Base-by-base conservation (phyloP, 2,329 filamentous ascomycete genomes). In the Colletotrichum incanum region DNA sequence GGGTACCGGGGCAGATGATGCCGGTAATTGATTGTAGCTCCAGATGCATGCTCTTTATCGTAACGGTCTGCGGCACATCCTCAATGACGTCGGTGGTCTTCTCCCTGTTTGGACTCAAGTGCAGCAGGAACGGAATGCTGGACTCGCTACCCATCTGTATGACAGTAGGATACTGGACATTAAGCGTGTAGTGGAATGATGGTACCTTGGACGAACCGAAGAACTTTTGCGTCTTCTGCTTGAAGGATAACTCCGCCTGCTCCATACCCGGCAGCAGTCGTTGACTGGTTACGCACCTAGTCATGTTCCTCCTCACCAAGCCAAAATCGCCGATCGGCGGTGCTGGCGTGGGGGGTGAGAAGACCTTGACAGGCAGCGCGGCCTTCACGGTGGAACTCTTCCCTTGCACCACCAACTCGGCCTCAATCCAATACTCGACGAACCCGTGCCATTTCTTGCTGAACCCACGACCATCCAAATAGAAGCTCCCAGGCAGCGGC, bases 391-490 rank as follows among this genome's bases (percentile, higher is more conserved):
- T 45, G 1, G 56, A 11, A 0, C n/a, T 56, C 11, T 75, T 58
- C 1, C 41, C 62, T 39, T 73, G 49, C 73, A 74, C 5, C n/a
- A 62, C 2, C 83, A 45, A 2, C 74, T 71, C 64, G 0, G 81
- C 81, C 41, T 80, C 68, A 1, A 85, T 69, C 14, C 75, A 78
- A 52, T 84, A 84, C 55, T 85, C 80, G n/a, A 82, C 79, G 12
- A 76, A 80, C 4, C 73, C 71, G 26, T 80, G 75, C n/a, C 74
- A 75, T 1, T 31, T 62, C 1, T 69, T 74, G 34, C 41, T 50
- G 11, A 67, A 65, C 16, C 59, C 50, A 54, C 34, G 8, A 28
- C 49, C 28, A 2, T 54, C 26, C 28, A 67, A 59, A 56, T 70
- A 5, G 63, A 76, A 64, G 55, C 73, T 73, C 0, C 67, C 67